Evolutionary conservation across 2,329 filamentous ascomycete species (phyloP).

Genomic region (Nakataea oryzae): DNA sequence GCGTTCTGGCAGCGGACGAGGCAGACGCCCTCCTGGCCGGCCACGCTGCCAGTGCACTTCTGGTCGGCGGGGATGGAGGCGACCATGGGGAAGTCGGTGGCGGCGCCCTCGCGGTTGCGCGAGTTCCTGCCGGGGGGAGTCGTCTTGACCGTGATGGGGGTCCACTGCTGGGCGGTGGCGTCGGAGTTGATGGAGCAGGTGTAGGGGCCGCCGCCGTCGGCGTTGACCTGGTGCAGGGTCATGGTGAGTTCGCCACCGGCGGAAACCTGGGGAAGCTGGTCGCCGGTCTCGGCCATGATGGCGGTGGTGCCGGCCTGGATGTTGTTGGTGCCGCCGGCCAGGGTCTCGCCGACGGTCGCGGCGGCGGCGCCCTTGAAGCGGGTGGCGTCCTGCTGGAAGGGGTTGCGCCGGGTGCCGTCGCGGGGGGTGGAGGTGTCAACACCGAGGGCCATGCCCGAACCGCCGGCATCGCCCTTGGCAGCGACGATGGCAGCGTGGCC

Average conservation of each 20-base stretch:
- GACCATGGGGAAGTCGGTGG: slow-evolving; percentile 27
- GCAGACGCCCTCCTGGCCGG: slow-evolving; percentile 48
- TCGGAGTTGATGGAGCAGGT: slow-evolving; percentile 54
- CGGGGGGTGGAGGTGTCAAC: slow-evolving; percentile 47
- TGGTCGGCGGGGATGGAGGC: slow-evolving; percentile 43
- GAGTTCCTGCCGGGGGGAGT: slow-evolving; percentile 26
- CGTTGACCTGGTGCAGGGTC: slow-evolving; percentile 58
- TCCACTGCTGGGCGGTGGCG: slow-evolving; percentile 42
- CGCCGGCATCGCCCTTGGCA: slow-evolving; percentile 47
- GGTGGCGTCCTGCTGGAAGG: slow-evolving; percentile 55
- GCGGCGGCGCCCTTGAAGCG: slow-evolving; percentile 45
- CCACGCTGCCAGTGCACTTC: slow-evolving; percentile 48
- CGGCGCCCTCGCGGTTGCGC: background rate
- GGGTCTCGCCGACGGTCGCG: slow-evolving; percentile 46
- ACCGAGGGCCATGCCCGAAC: slow-evolving; percentile 39
- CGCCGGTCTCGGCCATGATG: slow-evolving; percentile 48
- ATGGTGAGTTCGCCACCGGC: slow-evolving; percentile 47
- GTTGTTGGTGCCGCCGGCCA: slow-evolving; percentile 44
- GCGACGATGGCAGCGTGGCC: slow-evolving; percentile 50
- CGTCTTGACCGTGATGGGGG: slow-evolving; percentile 41
- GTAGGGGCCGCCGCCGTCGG: slow-evolving; percentile 51
- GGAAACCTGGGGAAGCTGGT: slow-evolving; percentile 46
- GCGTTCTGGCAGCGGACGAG: slow-evolving; percentile 53
- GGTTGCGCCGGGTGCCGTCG: slow-evolving; percentile 46
- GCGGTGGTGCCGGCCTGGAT: slow-evolving; percentile 43